phyloP scores from a whole-genome alignment of 441 rosid genomes.

The Croton laevigatus region DNA sequence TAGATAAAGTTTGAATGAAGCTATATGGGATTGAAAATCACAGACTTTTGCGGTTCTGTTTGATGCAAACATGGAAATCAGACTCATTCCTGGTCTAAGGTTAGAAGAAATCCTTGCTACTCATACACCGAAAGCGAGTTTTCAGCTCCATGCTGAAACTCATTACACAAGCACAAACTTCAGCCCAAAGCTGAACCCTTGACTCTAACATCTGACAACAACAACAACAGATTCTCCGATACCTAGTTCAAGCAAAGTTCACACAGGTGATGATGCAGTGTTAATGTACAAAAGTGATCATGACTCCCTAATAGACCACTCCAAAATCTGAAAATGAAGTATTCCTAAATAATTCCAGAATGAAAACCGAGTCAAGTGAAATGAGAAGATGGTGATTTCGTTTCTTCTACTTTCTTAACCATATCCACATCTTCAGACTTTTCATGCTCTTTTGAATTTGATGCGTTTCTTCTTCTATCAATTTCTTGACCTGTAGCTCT shows the following conservation, averaged over 20 bases:
- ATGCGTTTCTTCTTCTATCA: conserved; percentile 12
- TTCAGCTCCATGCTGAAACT: conserved; percentile 23
- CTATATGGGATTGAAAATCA: conserved; percentile 5
- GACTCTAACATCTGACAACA: conserved; percentile 20
- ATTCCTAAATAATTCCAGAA: conserved; percentile 13
- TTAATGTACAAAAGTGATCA: conserved; percentile 52
- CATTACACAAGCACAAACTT: conserved; percentile 39
- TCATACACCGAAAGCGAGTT: conserved; percentile 21
- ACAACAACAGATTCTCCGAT: conserved; percentile 23
- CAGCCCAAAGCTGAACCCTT: conserved; percentile 74
- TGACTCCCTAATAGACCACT: conserved; percentile 21
- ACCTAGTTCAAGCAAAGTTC: conserved; percentile 30
- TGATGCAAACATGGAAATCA: conserved; percentile 7
- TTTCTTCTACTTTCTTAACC: conserved; percentile 27
- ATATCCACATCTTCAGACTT: conserved; percentile 26
- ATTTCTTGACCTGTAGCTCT: conserved; percentile 18
- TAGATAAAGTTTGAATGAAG: background rate
- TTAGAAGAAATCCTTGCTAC: conserved; percentile 22
- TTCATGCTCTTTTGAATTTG: conserved; percentile 23
- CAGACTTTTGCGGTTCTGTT: conserved; percentile 11
- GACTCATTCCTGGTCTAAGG: conserved; percentile 3
- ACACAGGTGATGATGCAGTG: conserved; percentile 27
- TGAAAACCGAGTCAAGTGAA: conserved; percentile 27
- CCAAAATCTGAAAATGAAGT: conserved; percentile 20
- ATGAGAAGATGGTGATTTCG: conserved; percentile 15